A percentile compares a stretch with the other conserved stretches of the same genome.
These are phyloP conservation scores for Vaccinium myrtillus DNA, from an alignment of 148 eudicot species.

Conservation along the genomic window DNA sequence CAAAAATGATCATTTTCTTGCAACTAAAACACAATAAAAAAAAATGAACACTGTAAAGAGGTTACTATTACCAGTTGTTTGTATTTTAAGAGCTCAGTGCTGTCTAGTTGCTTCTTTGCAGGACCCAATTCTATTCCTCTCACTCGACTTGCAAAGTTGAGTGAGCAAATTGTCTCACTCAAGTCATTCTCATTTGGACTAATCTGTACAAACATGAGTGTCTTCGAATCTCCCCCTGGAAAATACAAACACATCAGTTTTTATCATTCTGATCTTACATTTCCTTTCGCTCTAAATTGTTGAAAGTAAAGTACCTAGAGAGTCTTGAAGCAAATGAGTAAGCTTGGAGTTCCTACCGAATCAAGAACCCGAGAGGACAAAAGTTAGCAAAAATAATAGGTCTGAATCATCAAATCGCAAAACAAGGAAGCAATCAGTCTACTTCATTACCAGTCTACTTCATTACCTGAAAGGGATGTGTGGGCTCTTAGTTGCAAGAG, in stretches of 20 bases:
- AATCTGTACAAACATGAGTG: slow-evolving; percentile 93
- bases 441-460: slow-evolving; percentile 27
- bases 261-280: neutral
- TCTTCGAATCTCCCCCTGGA: slow-evolving; percentile 92
- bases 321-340: slow-evolving; percentile 95
- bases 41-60: neutral
- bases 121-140: slow-evolving; percentile 97
- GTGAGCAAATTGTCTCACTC: slow-evolving; percentile 88
- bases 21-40: neutral
- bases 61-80: slow-evolving; percentile 65
- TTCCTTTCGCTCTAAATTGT: neutral
- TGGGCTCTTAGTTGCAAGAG: slow-evolving; percentile 79
- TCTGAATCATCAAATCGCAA: neutral
- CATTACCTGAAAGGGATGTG: slow-evolving; percentile 82
- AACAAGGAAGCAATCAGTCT: neutral
- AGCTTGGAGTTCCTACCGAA: slow-evolving; percentile 89
- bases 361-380: slow-evolving; percentile 12
- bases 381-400: neutral
- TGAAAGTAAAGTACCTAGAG: slow-evolving; percentile 63
- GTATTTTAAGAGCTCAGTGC: slow-evolving; percentile 63
- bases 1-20: neutral
- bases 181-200: slow-evolving; percentile 87
- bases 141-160: slow-evolving; percentile 92
- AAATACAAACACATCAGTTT: slow-evolving; percentile 9
- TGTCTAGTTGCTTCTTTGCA: slow-evolving; percentile 90